Base-by-base conservation (phyloP, 306 rosid genomes). In the Albizia julibrissin region DNA sequence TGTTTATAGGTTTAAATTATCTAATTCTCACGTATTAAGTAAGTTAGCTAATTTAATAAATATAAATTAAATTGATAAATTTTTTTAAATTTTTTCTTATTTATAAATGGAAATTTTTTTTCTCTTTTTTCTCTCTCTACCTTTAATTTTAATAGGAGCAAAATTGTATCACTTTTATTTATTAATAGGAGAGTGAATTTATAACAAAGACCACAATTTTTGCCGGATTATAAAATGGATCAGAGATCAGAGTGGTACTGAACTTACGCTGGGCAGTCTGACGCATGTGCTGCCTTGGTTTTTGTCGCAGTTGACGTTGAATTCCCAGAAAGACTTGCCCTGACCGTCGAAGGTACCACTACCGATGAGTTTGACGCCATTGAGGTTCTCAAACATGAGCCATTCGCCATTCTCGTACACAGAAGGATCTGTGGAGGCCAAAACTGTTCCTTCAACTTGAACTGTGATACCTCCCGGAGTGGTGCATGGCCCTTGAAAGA, bases 301-400 rank as follows among this genome's bases (percentile, higher is more conserved):
- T 7, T 68, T 2, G 6, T 76, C 81, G 42, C 98, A 89, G 37
- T 68, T 27, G 12, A 14, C 27, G 27, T 34, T 68, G 49, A 19
- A 27, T 2, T 70, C 2, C 99, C 98, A 95, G 19, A 89, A 78
- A 0, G 64, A 0, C 46, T 65, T 43, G 26, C 98, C 99, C 81
- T 89, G 97, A 1, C 98, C 99, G 80, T 95, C 90, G 44, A 95
- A 87, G 10, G 81, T 82, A 29, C 99, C 98, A 0, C 84, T 76
- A 29, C 98, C 99, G 26, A 87, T 64, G n/a, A 95, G 39, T 27
- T 90, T 79, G 44, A 95, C 10, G 33, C 97, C 96, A 40, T 76
- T n/a, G 42, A 88, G 34, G 12, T 65, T 5, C 79, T 93, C 83
- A 52, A 95, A 91, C 12, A 74, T 37, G 83, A 95, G 77, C 99